A percentile compares a stretch with the other conserved stretches of the same genome.
These are phyloP conservation scores for Hansenula lynferdii DNA, from an alignment of 1,139 yeast species.

Conservation along the genomic window DNA sequence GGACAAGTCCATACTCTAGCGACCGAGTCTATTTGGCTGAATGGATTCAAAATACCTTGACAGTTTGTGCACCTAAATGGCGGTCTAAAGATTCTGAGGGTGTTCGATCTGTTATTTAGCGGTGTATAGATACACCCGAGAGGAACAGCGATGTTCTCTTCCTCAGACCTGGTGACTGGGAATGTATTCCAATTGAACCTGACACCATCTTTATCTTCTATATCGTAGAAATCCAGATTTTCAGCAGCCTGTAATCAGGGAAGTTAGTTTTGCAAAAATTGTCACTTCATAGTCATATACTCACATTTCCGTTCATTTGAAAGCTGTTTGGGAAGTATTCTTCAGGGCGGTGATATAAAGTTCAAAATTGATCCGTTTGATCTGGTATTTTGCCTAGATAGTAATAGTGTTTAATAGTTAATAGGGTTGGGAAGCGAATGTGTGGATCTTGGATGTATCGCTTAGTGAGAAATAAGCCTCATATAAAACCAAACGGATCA, in stretches of 20 bases:
- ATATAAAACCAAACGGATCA: too few relatives aligned
- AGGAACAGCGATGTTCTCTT: slow-evolving; percentile 54
- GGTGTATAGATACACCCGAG: slow-evolving; percentile 61
- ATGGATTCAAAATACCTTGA: slow-evolving; percentile 50
- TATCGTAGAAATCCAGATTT: neutral
- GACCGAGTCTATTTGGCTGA: slow-evolving; percentile 47
- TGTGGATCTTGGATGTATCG: too few relatives aligned
- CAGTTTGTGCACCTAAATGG: slow-evolving; percentile 53
- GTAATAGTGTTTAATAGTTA: too few relatives aligned
- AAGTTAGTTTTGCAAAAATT: too few relatives aligned
- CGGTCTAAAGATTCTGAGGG: slow-evolving; percentile 50
- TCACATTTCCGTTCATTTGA: neutral
- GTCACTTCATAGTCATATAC: too few relatives aligned
- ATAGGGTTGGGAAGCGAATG: too few relatives aligned
- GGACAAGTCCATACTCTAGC: slow-evolving; percentile 57
- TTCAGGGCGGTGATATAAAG: too few relatives aligned
- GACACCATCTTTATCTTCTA: slow-evolving; percentile 23
- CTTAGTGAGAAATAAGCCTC: too few relatives aligned
- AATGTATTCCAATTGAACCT: slow-evolving; percentile 56
- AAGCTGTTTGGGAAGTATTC: neutral
- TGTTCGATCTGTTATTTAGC: slow-evolving; percentile 43
- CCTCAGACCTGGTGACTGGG: slow-evolving; percentile 56
- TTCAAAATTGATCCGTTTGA: too few relatives aligned
- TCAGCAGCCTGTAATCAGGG: too few relatives aligned
- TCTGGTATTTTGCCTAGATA: too few relatives aligned